Evolutionary conservation across 225 moss, liverwort and hornwort genomes (phyloP).

Genomic region (Rhytidiadelphus loreus): DNA sequence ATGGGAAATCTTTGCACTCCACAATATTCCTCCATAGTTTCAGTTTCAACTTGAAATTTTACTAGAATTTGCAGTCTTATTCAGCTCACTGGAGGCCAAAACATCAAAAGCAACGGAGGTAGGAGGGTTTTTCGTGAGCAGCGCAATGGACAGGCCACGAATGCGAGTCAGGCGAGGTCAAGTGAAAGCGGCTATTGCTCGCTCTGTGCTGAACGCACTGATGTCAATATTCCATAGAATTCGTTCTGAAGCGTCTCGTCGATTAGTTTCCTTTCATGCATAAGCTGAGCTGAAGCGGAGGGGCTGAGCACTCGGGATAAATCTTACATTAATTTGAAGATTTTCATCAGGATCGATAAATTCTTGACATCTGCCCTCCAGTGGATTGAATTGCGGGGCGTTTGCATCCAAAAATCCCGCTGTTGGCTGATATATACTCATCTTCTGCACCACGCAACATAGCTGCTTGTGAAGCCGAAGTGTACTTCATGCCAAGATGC

Average conservation of each 20-base stretch:
- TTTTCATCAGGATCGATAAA: not conserved
- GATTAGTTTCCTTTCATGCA: not conserved
- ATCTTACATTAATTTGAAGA: not conserved
- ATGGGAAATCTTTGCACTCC: not conserved
- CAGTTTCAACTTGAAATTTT: not conserved
- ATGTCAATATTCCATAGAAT: not conserved
- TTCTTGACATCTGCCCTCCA: not conserved
- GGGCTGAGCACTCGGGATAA: not conserved
- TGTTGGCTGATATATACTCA: not conserved
- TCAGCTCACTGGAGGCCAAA: not conserved
- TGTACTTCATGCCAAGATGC: not conserved
- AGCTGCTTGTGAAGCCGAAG: not conserved
- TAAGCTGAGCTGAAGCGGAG: not conserved
- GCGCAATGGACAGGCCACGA: not conserved
- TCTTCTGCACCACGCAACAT: not conserved
- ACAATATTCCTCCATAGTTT: not conserved
- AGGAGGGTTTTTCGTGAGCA: not conserved
- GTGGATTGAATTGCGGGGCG: not conserved
- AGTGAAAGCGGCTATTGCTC: slow-evolving; percentile 6
- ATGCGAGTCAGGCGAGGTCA: not conserved
- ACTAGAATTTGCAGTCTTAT: not conserved
- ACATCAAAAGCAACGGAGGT: not conserved
- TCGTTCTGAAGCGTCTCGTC: not conserved
- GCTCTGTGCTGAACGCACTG: not conserved
- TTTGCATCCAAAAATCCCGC: not conserved